Conservation (phyloP, 192 early-diverging fungal species). For the Entomortierella parvispora region DNA sequence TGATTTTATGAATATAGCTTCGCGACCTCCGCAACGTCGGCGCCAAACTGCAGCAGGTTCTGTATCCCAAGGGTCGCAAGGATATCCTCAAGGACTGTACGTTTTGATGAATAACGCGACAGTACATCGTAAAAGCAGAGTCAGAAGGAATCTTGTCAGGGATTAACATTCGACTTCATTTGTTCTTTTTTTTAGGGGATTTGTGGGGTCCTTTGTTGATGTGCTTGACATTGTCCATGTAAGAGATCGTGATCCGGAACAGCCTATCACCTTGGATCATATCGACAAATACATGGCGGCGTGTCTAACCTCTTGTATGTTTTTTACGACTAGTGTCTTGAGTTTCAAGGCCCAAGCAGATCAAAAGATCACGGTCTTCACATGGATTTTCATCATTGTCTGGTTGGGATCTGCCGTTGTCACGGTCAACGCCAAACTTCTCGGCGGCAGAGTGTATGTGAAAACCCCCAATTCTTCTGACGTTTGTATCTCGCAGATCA, state of each 20-base stretch:
- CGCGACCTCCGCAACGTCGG: constrained; percentile 79
- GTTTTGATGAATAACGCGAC: constrained; percentile 3
- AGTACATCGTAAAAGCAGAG: no score
- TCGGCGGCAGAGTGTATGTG: constrained; percentile 90
- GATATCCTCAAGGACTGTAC: constrained; percentile 82
- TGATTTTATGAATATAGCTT: constrained; percentile 54
- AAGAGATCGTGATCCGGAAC: constrained; percentile 45
- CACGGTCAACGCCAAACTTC: constrained; percentile 94
- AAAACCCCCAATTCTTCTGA: not conserved
- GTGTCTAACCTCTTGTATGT: constrained; percentile 3
- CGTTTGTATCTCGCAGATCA: no score
- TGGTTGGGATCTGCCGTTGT: constrained; percentile 95
- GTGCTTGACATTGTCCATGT: constrained; percentile 91
- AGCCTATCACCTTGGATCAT: not conserved
- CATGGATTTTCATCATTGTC: constrained; percentile 93
- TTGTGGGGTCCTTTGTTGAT: constrained; percentile 97
- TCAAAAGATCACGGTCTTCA: constrained; percentile 89
- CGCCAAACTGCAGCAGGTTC: constrained; percentile 77
- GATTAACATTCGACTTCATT: constrained; percentile 50
- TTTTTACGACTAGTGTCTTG: constrained; percentile 67
- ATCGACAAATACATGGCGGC: constrained; percentile 1
- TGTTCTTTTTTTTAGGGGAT: constrained; percentile 78
- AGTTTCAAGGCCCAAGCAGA: constrained; percentile 78
- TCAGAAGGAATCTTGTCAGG: no score
- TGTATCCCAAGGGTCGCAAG: constrained; percentile 69